Conservation (phyloP, 139 green algal genomes). For the Dunaliella primolecta region DNA sequence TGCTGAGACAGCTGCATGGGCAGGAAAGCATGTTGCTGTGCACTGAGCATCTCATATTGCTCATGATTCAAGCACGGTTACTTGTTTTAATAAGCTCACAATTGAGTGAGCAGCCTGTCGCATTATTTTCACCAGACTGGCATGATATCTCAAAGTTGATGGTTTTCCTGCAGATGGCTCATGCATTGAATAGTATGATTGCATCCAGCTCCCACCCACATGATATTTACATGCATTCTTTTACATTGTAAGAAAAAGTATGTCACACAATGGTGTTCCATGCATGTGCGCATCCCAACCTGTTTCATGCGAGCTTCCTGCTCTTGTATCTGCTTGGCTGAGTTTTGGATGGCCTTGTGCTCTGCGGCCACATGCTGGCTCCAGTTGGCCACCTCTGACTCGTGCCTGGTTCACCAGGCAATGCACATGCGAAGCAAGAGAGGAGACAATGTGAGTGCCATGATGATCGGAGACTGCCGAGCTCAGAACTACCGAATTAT, state of each 20-base stretch:
- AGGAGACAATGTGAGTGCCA: too few relatives aligned
- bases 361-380: neutral
- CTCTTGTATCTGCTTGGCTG: neutral
- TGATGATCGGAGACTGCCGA: too few relatives aligned
- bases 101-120: too few relatives aligned
- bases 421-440: too few relatives aligned
- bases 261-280: neutral
- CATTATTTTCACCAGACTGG: too few relatives aligned
- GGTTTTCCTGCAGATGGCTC: too few relatives aligned
- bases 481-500: too few relatives aligned
- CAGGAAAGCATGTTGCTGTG: neutral
- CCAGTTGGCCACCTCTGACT: neutral
- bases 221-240: neutral
- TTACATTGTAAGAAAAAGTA: neutral
- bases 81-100: neutral
- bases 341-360: neutral
- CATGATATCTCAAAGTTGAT: too few relatives aligned
- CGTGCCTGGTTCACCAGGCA: too few relatives aligned
- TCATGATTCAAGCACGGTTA: neutral
- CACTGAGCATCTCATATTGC: too few relatives aligned
- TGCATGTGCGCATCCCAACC: neutral
- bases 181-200: too few relatives aligned
- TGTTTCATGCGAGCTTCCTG: neutral
- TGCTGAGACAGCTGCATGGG: neutral
- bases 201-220: neutral